Conservation (phyloP, 83 land plant species). For the Larix sibirica region DNA sequence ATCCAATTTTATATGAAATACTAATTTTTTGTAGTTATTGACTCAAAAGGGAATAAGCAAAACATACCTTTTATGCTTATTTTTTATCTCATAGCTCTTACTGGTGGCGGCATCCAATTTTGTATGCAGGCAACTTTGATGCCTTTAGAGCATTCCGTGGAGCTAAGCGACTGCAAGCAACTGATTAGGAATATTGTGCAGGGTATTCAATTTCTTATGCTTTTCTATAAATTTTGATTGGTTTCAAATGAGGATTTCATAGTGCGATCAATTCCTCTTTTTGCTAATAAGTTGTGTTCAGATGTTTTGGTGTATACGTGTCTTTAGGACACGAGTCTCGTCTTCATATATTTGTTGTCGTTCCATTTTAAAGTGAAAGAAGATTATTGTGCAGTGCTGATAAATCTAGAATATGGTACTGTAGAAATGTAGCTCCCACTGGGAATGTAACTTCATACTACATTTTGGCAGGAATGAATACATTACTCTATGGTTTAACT, state of each 20-base stretch:
- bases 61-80: too few relatives aligned
- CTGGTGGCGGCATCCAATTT: not conserved
- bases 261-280: not conserved
- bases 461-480: conserved; percentile 75
- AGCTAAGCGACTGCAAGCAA: conserved; percentile 91
- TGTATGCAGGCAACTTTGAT: conserved; percentile 87
- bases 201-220: conserved; percentile 53
- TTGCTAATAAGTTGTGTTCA: not conserved
- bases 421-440: not conserved
- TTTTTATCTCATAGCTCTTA: too few relatives aligned
- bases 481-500: conserved; percentile 96
- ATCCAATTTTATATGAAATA: too few relatives aligned
- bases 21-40: too few relatives aligned
- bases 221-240: not conserved
- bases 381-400: too few relatives aligned
- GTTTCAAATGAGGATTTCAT: not conserved
- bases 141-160: conserved; percentile 90
- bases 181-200: conserved; percentile 89
- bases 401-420: not conserved
- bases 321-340: too few relatives aligned
- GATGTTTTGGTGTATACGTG: too few relatives aligned
- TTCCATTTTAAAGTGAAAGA: not conserved
- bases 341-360: not conserved
- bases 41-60: too few relatives aligned
- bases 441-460: not conserved